Evolutionary conservation across 2,329 filamentous ascomycete species (phyloP), one percentile per base, ranked within the genome.

Genomic region (Chaetomiaceae sp.): DNA sequence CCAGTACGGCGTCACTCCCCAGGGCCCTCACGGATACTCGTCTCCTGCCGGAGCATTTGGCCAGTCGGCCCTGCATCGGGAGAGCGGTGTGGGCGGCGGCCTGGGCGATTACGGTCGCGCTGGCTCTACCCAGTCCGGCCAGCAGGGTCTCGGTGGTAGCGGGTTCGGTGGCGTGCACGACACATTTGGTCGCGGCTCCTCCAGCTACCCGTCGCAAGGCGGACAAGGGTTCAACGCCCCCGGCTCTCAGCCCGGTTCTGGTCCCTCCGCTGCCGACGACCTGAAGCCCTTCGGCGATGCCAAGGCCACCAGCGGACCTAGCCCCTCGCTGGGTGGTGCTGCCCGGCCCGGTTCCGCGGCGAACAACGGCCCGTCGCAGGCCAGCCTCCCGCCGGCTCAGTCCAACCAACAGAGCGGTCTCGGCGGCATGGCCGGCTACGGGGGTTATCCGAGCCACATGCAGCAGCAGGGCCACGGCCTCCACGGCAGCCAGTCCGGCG

Each of bases 281-380:
- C 61, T 82, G 65, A 82, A 82, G 73, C 76, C 77, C 0, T 82
- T 79, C 53, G 76, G 76, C 44, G 79, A 82, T 17, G 63, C 70
- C 59, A 82, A 82, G 73, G 62, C 71, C 16, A 69, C 69, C 9
- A 70, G 74, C 34, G 79, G 79, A 1, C 78, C 79, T 10, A 82
- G 77, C 53, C 78, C 79, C 38, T 78, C 78, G 3, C 70, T 82
- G 13, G 73, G 71, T 23, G 74, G 75, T 39, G 75, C 76, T 20
- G 71, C 70, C n/a, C 77, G 79, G 14, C 79, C 79, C 6, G 78
- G 78, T 40, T 83, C 79, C 27, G 79, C 79, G 12, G 71, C 77
- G 6, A 81, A 80, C 65, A 75, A 71, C 48, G 71, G 70, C 2
- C 70, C 77, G 4, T 70, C 75, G 38, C 76, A 78, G 64, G 66